Percentiles rank a stretch among this genome's conserved stretches.
Evolutionary conservation across 345 rosid genomes (phyloP).

Genomic region (Brassica napus): Da-Ae NC_063445.1:50606501-50607000

Average conservation of each 20-base stretch:
- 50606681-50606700: constrained; percentile 31
- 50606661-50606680: constrained; percentile 21
- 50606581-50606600: constrained; percentile 9
- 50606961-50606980: too few relatives aligned
- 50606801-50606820: constrained; percentile 4
- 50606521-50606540: not conserved
- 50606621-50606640: constrained; percentile 1
- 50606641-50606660: constrained; percentile 22
- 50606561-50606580: not conserved
- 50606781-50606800: constrained; percentile 22
- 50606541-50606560: not conserved
- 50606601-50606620: not conserved
- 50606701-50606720: constrained; percentile 33
- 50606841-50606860: too few relatives aligned
- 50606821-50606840: not conserved
- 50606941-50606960: too few relatives aligned
- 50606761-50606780: constrained; percentile 7
- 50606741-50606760: constrained; percentile 26
- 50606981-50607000: too few relatives aligned
- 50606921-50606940: too few relatives aligned
- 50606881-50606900: too few relatives aligned
- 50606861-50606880: not conserved
- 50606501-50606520: not conserved
- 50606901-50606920: too few relatives aligned
- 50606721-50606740: constrained; percentile 1